Evolutionary conservation across 371 early-diverging fungal genomes (phyloP), one percentile per base, ranked within the genome.

Genomic region (Apophysomyces trapeziformis): DNA sequence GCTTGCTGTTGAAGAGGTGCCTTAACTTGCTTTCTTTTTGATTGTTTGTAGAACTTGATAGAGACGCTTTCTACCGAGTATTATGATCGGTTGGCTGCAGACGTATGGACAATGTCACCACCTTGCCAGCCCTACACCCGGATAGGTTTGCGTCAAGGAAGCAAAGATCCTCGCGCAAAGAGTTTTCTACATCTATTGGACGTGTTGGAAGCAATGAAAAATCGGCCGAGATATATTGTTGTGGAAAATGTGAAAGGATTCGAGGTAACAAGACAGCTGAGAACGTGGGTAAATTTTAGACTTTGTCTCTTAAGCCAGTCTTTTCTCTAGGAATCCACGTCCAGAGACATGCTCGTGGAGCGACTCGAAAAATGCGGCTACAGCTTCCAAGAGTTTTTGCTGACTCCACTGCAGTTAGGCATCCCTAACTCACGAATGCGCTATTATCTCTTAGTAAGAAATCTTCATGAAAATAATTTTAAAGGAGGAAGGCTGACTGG

Each of bases 161-260:
- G 90, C 26, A 83, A 88, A 36, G 95, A 95, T 73, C 74, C 79
- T 36, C 86, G 95, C 5, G 86, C 93, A 5, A 90, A 89, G 62
- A 87, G 87, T 60, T 93, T 94, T 61, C 76, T 94, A 5, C 85
- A 89, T 58, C 62, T 93, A 16, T 77, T 95, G 67, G 77, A 88
- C 21, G 80, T 92, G 13, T 72, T 93, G 14, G 77, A 68, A 14
- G 74, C 74, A 60, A 78, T 91, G 69, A 61, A 77, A n/a, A 74
- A 89, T 60, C 75, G 80, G 32, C 93, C 93, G 0, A 83, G 70
- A 39, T 92, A 89, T 61, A 73, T 95, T 39, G 72, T 94, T 18
- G 77, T 95, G 5, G 95, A 95, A 72, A 94, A 95, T 72, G 95
- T 95, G 41, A 87, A 88, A 47, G 93, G 93, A 4, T 94, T 95